These are phyloP conservation scores for Fusarium sororula DNA, from an alignment of 2,329 filamentous ascomycete species.

Conservation along the genomic window DNA sequence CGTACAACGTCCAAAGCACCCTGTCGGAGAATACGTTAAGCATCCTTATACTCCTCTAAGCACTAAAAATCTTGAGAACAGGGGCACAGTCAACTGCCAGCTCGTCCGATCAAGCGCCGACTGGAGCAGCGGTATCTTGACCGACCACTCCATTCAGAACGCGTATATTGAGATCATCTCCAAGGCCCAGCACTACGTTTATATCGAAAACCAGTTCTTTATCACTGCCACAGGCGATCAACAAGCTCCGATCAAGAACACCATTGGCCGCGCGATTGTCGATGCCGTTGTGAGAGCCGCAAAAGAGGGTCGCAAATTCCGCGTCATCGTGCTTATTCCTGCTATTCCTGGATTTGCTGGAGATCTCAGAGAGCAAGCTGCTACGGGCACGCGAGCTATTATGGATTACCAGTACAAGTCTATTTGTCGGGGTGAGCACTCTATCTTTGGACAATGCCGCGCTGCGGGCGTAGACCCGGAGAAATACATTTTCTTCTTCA, in stretches of 20 bases:
- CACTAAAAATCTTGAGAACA: slow-evolving; percentile 68
- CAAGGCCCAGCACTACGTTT: slow-evolving; percentile 90
- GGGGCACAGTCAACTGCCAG: slow-evolving; percentile 83
- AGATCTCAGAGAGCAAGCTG: slow-evolving; percentile 84
- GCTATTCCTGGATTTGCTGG: slow-evolving; percentile 94
- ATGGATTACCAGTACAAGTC: slow-evolving; percentile 99
- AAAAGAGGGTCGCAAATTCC: slow-evolving; percentile 87
- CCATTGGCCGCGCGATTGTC: slow-evolving; percentile 87
- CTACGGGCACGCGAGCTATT: slow-evolving; percentile 87
- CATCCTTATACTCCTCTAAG: slow-evolving; percentile 79
- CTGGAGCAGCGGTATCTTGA: slow-evolving; percentile 92
- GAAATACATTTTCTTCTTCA: slow-evolving; percentile 92
- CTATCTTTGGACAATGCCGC: slow-evolving; percentile 82
- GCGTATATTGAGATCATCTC: slow-evolving; percentile 86
- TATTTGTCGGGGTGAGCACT: slow-evolving; percentile 89
- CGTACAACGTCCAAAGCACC: slow-evolving; percentile 88
- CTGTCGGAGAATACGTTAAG: slow-evolving; percentile 85
- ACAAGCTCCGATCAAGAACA: slow-evolving; percentile 86
- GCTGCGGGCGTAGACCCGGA: slow-evolving; percentile 79
- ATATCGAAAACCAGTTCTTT: slow-evolving; percentile 99
- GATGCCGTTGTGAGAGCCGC: slow-evolving; percentile 85
- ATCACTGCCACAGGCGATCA: slow-evolving; percentile 93
- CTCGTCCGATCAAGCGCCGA: slow-evolving; percentile 89
- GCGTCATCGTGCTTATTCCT: slow-evolving; percentile 89
- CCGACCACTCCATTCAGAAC: slow-evolving; percentile 86